Base-by-base conservation (phyloP, 805 yeast genomes). In the Wickerhamiella sorbophila region DNA sequence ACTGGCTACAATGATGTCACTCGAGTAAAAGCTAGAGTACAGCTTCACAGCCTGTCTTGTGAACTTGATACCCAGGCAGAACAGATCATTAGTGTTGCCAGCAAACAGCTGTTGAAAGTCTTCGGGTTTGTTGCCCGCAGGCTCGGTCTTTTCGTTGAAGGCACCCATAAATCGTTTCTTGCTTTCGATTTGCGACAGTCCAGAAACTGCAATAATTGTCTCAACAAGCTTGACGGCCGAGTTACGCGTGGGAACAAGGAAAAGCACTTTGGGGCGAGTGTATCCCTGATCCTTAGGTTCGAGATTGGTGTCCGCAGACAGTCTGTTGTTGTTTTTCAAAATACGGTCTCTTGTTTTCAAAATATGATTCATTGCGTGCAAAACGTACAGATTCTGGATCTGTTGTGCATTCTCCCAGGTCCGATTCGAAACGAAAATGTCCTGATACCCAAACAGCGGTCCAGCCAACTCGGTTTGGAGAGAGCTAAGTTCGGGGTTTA, bases 81-180 rank as follows among this genome's bases (percentile, higher is more conserved):
- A 91, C 62, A 82, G 79, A 64, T 91, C 98, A 55, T 82, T 83
- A 12, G 87, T 75, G 62, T 87, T 88, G 12, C 98, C 98, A 46
- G 75, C 74, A 63, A 91, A 91, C 39, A 75, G 61, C 37, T 75
- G 71, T 53, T 72, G 74, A 61, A 88, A 91, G 52, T 88, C 95
- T 8, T 74, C 79, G 0, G 97, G 94, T 57, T 83, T 91, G 35
- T 66, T 61, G 3, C 55, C 64, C 1, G 76, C 69, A 6, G 68
- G 66, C 22, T 59, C 60, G 2, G 71, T 64, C 9, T 66, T 71
- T 16, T 71, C 71, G 52, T 62, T 71, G 58, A 82, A 91, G 51
- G 86, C 93, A 8, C 64, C 66, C 38, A 64, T 69, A 57, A 91
- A 86, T 52, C 85, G 76, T 49, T 76, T 75, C 49, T 72, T 75